Conservation (phyloP, 257 asterid genomes). For the Haberlea rhodopensis region DNA sequence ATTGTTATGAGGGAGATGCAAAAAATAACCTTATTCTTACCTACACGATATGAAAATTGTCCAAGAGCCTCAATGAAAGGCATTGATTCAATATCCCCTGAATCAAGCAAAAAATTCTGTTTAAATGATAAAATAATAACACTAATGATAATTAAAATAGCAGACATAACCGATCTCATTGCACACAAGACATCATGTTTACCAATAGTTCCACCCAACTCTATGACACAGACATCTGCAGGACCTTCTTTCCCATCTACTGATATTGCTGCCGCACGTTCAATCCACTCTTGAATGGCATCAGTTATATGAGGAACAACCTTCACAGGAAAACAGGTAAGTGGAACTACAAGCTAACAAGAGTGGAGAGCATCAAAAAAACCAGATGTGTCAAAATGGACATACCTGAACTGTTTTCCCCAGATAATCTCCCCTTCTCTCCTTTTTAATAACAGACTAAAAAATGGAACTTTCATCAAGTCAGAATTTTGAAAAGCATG, state of each 20-base stretch:
- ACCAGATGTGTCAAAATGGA: conserved; percentile 9
- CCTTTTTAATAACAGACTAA: conserved; percentile 69
- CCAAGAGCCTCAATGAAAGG: conserved; percentile 94
- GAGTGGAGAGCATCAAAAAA: conserved; percentile 12
- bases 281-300: conserved; percentile 86
- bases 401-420: conserved; percentile 75
- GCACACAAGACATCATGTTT: conserved; percentile 20
- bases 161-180: not conserved
- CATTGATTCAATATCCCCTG: conserved; percentile 97
- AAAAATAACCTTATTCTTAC: conserved; percentile 57
- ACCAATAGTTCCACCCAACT: conserved; percentile 86
- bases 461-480: conserved; percentile 20
- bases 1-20: conserved; percentile 9
- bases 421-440: conserved; percentile 73
- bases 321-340: conserved; percentile 34
- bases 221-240: conserved; percentile 85
- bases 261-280: conserved; percentile 66
- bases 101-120: conserved; percentile 20
- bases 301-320: conserved; percentile 86
- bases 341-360: conserved; percentile 17
- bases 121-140: not conserved
- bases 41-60: conserved; percentile 85
- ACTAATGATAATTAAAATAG: not conserved
- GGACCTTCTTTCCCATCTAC: conserved; percentile 77
- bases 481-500: conserved; percentile 17